phyloP scores from a whole-genome alignment of 805 yeast genomes.

The Teunomyces stri region DNA sequence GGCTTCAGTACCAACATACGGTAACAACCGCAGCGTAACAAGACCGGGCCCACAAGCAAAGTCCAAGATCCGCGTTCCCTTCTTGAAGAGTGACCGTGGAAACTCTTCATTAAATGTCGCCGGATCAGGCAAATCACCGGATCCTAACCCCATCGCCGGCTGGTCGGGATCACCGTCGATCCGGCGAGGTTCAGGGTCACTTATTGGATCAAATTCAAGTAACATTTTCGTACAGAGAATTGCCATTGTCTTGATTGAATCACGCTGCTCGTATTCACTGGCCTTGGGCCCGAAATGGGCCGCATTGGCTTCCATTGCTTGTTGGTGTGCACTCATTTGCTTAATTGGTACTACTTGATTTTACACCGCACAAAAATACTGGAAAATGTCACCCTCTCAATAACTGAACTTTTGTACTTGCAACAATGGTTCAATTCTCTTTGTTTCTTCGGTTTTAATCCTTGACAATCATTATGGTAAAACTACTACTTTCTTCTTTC shows the following conservation, averaged over 20 bases:
- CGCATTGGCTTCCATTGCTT: conserved; percentile 23
- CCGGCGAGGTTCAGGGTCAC: conserved; percentile 12
- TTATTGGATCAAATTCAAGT: conserved; percentile 16
- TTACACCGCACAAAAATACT: no score
- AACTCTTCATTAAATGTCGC: conserved; percentile 3
- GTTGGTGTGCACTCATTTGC: conserved; percentile 11
- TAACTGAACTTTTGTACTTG: no score
- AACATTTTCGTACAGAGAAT: conserved; percentile 18
- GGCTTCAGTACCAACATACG: conserved; percentile 19
- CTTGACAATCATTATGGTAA: no score
- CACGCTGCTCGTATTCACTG: conserved; percentile 20
- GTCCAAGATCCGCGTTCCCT: conserved; percentile 29
- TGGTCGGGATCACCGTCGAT: conserved; percentile 15
- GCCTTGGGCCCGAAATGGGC: conserved; percentile 15
- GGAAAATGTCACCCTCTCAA: no score
- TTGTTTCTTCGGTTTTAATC: no score
- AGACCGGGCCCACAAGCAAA: conserved; percentile 47
- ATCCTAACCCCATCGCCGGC: conserved; percentile 10
- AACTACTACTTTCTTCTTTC: no score
- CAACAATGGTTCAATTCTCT: no score
- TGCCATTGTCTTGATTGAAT: conserved; percentile 15
- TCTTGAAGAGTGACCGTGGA: conserved; percentile 17
- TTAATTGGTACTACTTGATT: no score
- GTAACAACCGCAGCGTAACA: conserved; percentile 29
- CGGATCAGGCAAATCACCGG: conserved; percentile 12